A percentile compares a stretch with the other conserved stretches of the same genome.
Evolutionary conservation across 768 basidiomycete species (phyloP).

Genomic region (Lentinula lateritia): DNA sequence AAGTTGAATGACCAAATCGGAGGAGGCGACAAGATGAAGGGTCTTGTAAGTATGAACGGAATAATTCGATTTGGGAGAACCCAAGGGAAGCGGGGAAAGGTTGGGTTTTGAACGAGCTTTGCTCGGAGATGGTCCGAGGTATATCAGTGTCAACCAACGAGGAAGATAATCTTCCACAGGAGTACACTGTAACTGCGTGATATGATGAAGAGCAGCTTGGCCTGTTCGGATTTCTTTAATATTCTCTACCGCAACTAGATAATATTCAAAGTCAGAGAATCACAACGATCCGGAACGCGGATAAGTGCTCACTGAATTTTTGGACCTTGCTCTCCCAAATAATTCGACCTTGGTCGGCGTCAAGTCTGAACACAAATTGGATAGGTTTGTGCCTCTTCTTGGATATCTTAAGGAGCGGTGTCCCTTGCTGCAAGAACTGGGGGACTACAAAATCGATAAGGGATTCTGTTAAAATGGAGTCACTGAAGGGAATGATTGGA

Average conservation of each 20-base stretch:
- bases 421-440: conserved; percentile 52
- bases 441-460: conserved; percentile 44
- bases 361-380: conserved; percentile 60
- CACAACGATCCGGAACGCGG: neutral
- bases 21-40: conserved; percentile 75
- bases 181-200: conserved; percentile 61
- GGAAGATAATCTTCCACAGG: conserved; percentile 46
- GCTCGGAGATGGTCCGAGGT: conserved; percentile 32
- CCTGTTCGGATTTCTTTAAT: conserved; percentile 85
- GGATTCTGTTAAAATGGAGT: neutral
- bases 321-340: conserved; percentile 71
- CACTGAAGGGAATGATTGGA: neutral
- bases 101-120: neutral
- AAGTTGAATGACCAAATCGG: conserved; percentile 38
- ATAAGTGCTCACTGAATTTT: conserved; percentile 39
- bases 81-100: neutral
- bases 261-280: neutral
- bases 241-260: conserved; percentile 73
- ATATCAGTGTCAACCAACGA: conserved; percentile 82
- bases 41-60: conserved; percentile 76
- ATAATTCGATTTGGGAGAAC: conserved; percentile 3
- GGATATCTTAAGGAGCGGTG: conserved; percentile 79
- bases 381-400: conserved; percentile 63
- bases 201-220: conserved; percentile 63
- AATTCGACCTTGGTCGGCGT: conserved; percentile 77